Conservation (phyloP, 2,329 filamentous ascomycete genomes). For the Aspergillus tamarii region DNA sequence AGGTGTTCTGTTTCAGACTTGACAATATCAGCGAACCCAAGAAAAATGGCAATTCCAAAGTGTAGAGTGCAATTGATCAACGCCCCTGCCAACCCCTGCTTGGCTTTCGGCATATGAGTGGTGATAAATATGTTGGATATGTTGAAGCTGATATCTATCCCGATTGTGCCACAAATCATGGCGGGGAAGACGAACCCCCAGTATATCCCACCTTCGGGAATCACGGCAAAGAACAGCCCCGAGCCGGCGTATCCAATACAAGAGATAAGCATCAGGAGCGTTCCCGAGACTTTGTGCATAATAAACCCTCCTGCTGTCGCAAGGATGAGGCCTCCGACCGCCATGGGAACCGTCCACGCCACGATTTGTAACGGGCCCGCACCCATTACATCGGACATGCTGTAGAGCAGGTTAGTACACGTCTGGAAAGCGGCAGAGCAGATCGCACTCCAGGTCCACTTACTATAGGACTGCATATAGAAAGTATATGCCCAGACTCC, state of each 20-base stretch:
- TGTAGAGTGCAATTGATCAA: constrained; percentile 72
- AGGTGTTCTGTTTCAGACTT: constrained; percentile 52
- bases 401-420: constrained; percentile 30
- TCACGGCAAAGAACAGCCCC: constrained; percentile 65
- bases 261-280: constrained; percentile 65
- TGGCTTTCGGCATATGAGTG: constrained; percentile 65
- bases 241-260: constrained; percentile 61
- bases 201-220: constrained; percentile 61
- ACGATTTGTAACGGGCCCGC: constrained; percentile 65
- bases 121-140: constrained; percentile 78
- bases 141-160: constrained; percentile 76
- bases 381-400: constrained; percentile 63
- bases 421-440: not conserved
- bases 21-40: constrained; percentile 70
- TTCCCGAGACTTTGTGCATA: constrained; percentile 68
- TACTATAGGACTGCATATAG: constrained; percentile 72
- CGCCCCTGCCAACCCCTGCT: constrained; percentile 73
- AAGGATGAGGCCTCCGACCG: constrained; percentile 68
- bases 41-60: constrained; percentile 71
- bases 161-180: constrained; percentile 66
- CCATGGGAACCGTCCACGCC: constrained; percentile 71
- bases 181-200: constrained; percentile 75
- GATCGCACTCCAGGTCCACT: constrained; percentile 25
- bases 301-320: constrained; percentile 65
- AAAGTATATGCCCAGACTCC: constrained; percentile 68